Evolutionary conservation across 1,139 yeast genomes (phyloP), one percentile per base, ranked within the genome.

Genomic region (Hyphopichia wangnamkhiaoensis): DNA sequence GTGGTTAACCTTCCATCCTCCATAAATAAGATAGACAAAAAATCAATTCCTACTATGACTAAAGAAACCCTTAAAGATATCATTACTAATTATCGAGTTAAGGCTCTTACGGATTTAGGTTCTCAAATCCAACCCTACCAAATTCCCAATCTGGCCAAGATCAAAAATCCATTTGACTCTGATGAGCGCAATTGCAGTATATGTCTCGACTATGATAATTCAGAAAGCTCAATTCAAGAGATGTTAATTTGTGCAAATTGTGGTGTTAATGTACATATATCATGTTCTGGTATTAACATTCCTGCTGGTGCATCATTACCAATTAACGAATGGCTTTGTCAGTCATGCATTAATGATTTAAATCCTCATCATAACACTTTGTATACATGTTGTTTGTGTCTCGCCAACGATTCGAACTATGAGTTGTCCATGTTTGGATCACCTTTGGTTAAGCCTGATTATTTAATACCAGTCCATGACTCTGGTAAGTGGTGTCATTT

Each of bases 401-500:
- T 79, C 30, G 74, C 79, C 0, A 64, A 74, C 35, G 82, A 78
- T 39, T 56, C 68, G 5, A 73, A 72, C 45, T 66, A 71, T 46
- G 79, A 73, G 44, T 58, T 68, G 14, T 66, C 76, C 14, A 64
- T 74, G 23, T 51, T 60, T 20, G 79, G 81, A 0, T 61, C 62
- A 15, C 54, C 62, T 1, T 44, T 54, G 31, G 69, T 74, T 0
- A 65, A 65, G 24, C 83, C 86, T 0, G 93, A 85, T 47, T 89
- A 81, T 31, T 60, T 90, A 50, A 87, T 86, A 52, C 75, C 89
- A n/a, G 81, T 95, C 0, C 52, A 58, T 13, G 79, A 75, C 28
- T 51, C 64, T 25, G 86, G 88, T 2, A 71, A 72, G 42, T 91
- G 98, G 98, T 82, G 84, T 29, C 98, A 91, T 63, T 67, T 85